Evolutionary conservation across 495 filamentous ascomycete species (phyloP).

Genomic region (Tuber magnatum): DNA sequence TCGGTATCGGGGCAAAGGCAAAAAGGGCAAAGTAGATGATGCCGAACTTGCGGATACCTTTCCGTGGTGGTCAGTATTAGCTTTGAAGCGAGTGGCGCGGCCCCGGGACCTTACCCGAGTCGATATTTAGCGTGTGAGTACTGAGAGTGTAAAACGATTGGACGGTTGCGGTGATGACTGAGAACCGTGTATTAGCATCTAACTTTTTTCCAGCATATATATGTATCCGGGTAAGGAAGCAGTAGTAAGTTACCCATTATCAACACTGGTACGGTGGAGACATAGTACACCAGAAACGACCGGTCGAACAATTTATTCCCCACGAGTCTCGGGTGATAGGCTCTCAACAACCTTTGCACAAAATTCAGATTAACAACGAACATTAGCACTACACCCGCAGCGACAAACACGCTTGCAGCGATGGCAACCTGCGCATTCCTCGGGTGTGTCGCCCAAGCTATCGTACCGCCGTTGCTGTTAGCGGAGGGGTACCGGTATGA

Average conservation of each 20-base stretch:
- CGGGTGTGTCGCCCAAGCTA: constrained; percentile 50
- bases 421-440: constrained; percentile 54
- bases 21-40: constrained; percentile 61
- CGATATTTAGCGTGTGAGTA: constrained; percentile 12
- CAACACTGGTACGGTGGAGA: constrained; percentile 55
- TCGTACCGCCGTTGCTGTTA: neutral
- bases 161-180: constrained; percentile 57
- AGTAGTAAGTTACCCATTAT: constrained; percentile 52
- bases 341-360: constrained; percentile 67
- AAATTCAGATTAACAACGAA: constrained; percentile 76
- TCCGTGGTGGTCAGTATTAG: constrained; percentile 41
- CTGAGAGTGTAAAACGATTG: constrained; percentile 51
- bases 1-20: constrained; percentile 65
- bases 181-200: neutral
- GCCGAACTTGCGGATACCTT: constrained; percentile 59
- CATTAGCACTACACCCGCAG: constrained; percentile 68
- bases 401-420: constrained; percentile 65
- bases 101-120: constrained; percentile 12
- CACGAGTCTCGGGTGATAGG: constrained; percentile 62
- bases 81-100: constrained; percentile 42
- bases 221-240: neutral
- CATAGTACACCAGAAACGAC: constrained; percentile 54
- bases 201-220: neutral
- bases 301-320: constrained; percentile 52
- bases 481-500: no score